Evolutionary conservation across 257 asterid species (phyloP), one percentile per base, ranked within the genome.

Genomic region (Pogostemon cablin): DNA sequence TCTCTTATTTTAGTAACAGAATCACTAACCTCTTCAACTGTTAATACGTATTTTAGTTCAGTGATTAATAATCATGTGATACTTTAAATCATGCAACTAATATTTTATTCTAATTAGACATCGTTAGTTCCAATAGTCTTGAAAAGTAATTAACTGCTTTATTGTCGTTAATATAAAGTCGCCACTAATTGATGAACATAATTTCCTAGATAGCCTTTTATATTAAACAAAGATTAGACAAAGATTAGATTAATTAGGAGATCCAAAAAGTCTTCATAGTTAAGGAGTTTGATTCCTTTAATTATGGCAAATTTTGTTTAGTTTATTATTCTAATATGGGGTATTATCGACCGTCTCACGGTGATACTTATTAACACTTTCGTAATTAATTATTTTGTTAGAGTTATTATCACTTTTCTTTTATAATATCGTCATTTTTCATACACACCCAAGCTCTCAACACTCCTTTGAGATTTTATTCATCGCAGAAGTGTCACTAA

Each of bases 131-230:
- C 10, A 55, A 32, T 54, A 54, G 71, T 72, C 63, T 25, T 49
- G 20, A 49, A 42, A 65, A 65, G 73, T 38, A 35, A 66, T 52
- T 9, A 72, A 55, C 59, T 54, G 72, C 63, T 77, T 72, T 72
- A 9, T 39, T 41, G 68, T 58, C 77, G 15, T 52, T 69, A 34
- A 62, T 62, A 4, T 54, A 56, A 73, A 60, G 79, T 67, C 73
- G 35, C 39, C 63, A 65, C 72, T 52, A 78, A 58, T 64, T 56
- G 43, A 60, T 53, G 71, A 38, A 59, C 2, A 37, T 50, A n/a
- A 50, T 50, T 50, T 50, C 15, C 15, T 7, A 25, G 8, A 8
- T 57, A 34, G 25, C 25, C 25, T 20, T 20, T 20, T 20, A 20
- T 20, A 20, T 20, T 20, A 20, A 20, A 20, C 25, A 20, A 20